Base-by-base conservation (phyloP, 768 basidiomycete species). In the Naematelia aurantialba region DNA sequence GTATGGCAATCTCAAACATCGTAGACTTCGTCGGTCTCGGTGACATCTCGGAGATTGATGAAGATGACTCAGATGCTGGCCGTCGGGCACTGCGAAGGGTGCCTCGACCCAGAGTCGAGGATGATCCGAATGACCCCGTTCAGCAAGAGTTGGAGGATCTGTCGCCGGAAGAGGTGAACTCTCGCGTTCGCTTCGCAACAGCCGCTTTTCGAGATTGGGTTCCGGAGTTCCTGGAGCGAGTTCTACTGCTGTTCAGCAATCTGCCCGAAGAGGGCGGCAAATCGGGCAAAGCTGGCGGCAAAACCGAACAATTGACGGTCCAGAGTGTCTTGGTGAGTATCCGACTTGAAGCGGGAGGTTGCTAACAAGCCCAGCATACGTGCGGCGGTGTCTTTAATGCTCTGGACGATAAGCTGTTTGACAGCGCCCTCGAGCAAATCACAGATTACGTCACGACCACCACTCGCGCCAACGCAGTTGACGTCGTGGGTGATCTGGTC, bases 391-490 rank as follows among this genome's bases (percentile, higher is more conserved):
- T 73, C 12, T 73, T 75, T 87, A 87, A 84, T 14, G 84, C 88
- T 70, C 81, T 90, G 21, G 84, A 89, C 24, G 87, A 89, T 73
- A 85, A 86, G 11, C 87, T 89, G 21, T 83, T 83, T 26, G 82
- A 84, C 27, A 86, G 87, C 2, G 87, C 89, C 12, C 80, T 97
- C 65, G 87, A 88, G 65, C 81, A 94, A 46, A 85, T 92, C 44
- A 87, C 82, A 67, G 85, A 92, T 54, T 94, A 96, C 70, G 88
- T 85, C 0, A 89, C 87, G n/a, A 85, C 88, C 1, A 91, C 91
- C 63, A 87, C 87, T 2, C 89, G 90, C 68, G 86, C 89, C 44
- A 97, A 96, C 74, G 85, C 89, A n/a, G 89, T 93, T 52, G 82
- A 87, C 56, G 89, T 91, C 2, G 88, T 96, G 64, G 89, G 90